Conservation (phyloP, 139 green algal species). For the Micromonas commoda region DNA sequence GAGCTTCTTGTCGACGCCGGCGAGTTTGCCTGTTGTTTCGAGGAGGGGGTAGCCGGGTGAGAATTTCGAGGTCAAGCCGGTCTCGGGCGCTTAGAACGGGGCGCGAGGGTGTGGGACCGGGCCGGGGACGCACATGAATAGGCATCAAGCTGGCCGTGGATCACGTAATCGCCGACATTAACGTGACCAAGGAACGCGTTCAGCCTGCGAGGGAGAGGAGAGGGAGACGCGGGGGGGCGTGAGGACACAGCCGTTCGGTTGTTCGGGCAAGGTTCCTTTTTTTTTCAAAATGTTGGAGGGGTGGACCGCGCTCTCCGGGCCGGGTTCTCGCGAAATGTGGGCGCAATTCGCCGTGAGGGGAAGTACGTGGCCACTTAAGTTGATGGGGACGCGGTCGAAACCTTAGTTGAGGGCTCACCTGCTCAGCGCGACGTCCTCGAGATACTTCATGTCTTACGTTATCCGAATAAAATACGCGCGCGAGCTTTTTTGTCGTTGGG, state of each 20-base stretch:
- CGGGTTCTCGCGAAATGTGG: too few species aligned
- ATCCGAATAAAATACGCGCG: too few species aligned
- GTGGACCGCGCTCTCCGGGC: too few species aligned
- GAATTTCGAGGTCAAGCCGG: not conserved
- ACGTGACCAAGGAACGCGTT: slow-evolving; percentile 16
- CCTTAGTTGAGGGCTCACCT: not conserved
- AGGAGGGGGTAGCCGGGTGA: not conserved
- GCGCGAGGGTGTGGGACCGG: too few species aligned
- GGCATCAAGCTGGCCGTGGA: slow-evolving; percentile 11
- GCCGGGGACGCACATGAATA: slow-evolving; percentile 29
- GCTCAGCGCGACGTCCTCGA: not conserved
- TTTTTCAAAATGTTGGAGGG: too few species aligned
- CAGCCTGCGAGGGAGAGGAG: not conserved
- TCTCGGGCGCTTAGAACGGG: not conserved
- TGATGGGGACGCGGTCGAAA: too few species aligned
- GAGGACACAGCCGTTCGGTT: too few species aligned
- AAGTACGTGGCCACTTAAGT: too few species aligned
- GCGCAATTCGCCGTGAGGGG: too few species aligned
- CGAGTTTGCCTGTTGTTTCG: slow-evolving; percentile 79
- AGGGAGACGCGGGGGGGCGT: too few species aligned
- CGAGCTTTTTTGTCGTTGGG: too few species aligned
- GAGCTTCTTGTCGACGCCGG: slow-evolving; percentile 94
- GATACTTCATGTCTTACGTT: not conserved
- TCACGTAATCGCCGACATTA: slow-evolving; percentile 25
- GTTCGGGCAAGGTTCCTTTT: too few species aligned